Conservation (phyloP, 768 basidiomycete genomes). For the Clavulina sp. region DNA sequence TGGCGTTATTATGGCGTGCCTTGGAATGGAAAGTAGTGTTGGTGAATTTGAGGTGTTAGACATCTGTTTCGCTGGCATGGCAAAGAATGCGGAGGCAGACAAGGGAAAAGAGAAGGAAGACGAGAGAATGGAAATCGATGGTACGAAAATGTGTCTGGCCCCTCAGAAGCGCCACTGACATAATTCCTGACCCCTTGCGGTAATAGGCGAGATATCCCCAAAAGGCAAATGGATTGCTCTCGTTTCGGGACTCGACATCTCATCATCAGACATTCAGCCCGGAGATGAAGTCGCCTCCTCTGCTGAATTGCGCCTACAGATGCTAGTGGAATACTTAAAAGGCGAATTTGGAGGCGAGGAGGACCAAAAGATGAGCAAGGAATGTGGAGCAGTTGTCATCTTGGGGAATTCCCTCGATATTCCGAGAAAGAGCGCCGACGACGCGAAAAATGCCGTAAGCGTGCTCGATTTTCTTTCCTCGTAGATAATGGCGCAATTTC, state of each 20-base stretch:
- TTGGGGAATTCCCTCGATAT: conserved; percentile 72
- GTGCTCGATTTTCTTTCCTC: neutral
- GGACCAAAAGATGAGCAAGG: conserved; percentile 46
- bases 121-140: conserved; percentile 53
- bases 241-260: conserved; percentile 72
- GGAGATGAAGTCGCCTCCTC: conserved; percentile 18
- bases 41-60: conserved; percentile 94
- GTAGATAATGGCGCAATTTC: neutral
- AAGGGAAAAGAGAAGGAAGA: conserved; percentile 15
- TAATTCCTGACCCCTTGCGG: neutral
- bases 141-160: conserved; percentile 22
- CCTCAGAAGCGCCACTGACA: neutral
- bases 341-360: conserved; percentile 59
- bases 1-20: conserved; percentile 74
- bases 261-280: conserved; percentile 41
- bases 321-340: conserved; percentile 78
- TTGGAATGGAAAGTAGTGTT: conserved; percentile 74
- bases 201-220: conserved; percentile 7
- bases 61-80: conserved; percentile 67
- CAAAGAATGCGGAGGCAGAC: conserved; percentile 32
- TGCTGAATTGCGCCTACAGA: conserved; percentile 49
- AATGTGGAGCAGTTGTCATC: conserved; percentile 71
- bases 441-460: conserved; percentile 14
- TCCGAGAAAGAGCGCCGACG: conserved; percentile 23
- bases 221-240: conserved; percentile 67